A percentile compares a stretch with the other conserved stretches of the same genome.
These are phyloP conservation scores for Sanghuangporus baumii DNA, from an alignment of 1,284 basidiomycete species.

Conservation along the genomic window DNA sequence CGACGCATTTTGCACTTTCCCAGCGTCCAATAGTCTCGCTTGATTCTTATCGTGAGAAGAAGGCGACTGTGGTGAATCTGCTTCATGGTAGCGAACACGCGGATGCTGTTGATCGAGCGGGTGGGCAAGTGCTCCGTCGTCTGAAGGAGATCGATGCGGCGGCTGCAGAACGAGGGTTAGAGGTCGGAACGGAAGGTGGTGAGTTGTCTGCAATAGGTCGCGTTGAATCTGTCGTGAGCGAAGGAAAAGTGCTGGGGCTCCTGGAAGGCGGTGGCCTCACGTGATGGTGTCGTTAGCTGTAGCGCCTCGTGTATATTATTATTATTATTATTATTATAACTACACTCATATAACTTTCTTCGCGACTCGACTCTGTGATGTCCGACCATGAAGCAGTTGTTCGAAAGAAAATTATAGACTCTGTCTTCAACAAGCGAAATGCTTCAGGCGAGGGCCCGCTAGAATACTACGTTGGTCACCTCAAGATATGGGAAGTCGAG, in stretches of 20 bases:
- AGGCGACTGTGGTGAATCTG: slow-evolving; percentile 34
- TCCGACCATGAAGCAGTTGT: slow-evolving; percentile 42
- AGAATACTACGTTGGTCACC: slow-evolving; percentile 78
- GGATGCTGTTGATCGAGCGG: slow-evolving; percentile 36
- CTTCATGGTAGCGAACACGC: slow-evolving; percentile 23
- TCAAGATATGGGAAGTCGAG: slow-evolving; percentile 82
- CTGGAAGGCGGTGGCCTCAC: slow-evolving; percentile 38
- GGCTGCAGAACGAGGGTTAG: slow-evolving; percentile 34
- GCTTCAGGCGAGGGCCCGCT: slow-evolving; percentile 50
- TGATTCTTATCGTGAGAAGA: slow-evolving; percentile 35
- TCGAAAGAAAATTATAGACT: slow-evolving; percentile 70
- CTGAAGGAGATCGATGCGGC: slow-evolving; percentile 47
- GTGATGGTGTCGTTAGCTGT: slow-evolving; percentile 4
- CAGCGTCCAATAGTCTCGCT: slow-evolving; percentile 33
- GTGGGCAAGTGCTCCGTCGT: slow-evolving; percentile 42
- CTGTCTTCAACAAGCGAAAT: slow-evolving; percentile 74
- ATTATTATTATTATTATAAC: background rate
- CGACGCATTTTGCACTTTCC: slow-evolving; percentile 34
- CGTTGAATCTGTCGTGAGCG: slow-evolving; percentile 42
- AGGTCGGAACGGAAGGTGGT: slow-evolving; percentile 38
- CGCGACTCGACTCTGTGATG: slow-evolving; percentile 34
- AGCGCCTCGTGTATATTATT: background rate
- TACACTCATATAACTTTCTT: background rate
- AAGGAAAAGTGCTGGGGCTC: slow-evolving; percentile 38
- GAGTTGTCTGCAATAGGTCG: slow-evolving; percentile 42